Conservation (phyloP, 805 yeast species). For the Tetrapisispora namnaoensis region DNA sequence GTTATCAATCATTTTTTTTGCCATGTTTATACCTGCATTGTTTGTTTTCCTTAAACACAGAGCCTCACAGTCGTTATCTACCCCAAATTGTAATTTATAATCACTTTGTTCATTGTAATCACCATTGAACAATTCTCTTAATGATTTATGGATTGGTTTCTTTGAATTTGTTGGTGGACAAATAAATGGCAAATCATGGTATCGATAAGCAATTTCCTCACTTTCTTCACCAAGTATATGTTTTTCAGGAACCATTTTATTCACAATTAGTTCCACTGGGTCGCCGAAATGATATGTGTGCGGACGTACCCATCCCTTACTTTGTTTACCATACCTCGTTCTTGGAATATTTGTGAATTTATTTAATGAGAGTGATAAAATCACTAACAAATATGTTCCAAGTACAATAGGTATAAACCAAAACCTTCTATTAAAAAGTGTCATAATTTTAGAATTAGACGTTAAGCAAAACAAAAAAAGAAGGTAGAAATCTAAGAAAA, state of each 20-base stretch:
- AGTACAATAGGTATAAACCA: slow-evolving; percentile 1
- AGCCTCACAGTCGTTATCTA: slow-evolving; percentile 55
- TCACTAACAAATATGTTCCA: not conserved
- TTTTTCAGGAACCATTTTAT: slow-evolving; percentile 54
- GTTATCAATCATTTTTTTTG: slow-evolving; percentile 50
- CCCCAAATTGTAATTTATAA: slow-evolving; percentile 51
- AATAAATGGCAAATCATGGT: slow-evolving; percentile 68
- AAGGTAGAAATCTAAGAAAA: too few relatives aligned
- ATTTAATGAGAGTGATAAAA: not conserved
- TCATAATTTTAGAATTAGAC: not conserved
- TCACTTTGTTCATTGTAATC: slow-evolving; percentile 72
- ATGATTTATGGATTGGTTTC: slow-evolving; percentile 55
- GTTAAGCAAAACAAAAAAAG: not conserved
- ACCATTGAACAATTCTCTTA: slow-evolving; percentile 72
- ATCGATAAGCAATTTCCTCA: slow-evolving; percentile 42
- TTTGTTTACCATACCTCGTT: not conserved
- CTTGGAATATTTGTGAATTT: slow-evolving; percentile 1
- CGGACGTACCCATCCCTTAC: slow-evolving; percentile 22
- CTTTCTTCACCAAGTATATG: not conserved
- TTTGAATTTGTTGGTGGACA: slow-evolving; percentile 53
- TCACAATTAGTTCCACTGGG: slow-evolving; percentile 56
- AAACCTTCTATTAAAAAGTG: not conserved
- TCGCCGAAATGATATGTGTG: slow-evolving; percentile 42
- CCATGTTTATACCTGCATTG: slow-evolving; percentile 42
- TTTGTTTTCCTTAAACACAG: slow-evolving; percentile 58